Evolutionary conservation across 139 green algal genomes (phyloP), one percentile per base, ranked within the genome.

Genomic region (Eudorina sp.): DNA sequence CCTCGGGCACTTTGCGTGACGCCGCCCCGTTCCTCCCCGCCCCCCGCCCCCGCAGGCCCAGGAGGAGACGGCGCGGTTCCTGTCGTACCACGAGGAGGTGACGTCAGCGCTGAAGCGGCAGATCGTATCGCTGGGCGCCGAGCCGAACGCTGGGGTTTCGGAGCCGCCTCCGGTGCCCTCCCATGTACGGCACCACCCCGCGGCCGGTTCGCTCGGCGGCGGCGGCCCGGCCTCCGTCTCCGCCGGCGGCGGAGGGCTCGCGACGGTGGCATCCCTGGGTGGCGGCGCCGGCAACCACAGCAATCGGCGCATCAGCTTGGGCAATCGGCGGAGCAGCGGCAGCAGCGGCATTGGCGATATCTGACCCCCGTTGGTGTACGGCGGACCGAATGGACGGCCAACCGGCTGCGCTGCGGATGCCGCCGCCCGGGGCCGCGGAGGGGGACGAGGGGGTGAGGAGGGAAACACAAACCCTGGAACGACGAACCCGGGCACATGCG

Each of bases 51-150:
- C 31, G 0, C 60, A 86, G 80, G 41, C 64, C 21, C 81, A 87
- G 34, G 81, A 87, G 40, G 81, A 87, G 43, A 48, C 64, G 45
- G 45, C 31, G 3, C 62, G 81, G 7, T 4, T n/a, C 2, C 9
- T 87, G 45, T 34, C 64, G 21, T 87, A 78, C 43, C 21, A 68
- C 45, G 81, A 87, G 62, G 81, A 87, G 46, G 64, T 68, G 11
- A 21, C 53, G 9, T n/a, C 64, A 6, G 45, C 45, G 21, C 81
- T 87, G n/a, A 25, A 11, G 43, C 64, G 66, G 45, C 81, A 87
- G 81, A 27, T 87, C 34, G 27, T 2, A 14, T 62, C 45, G 29
- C 81, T 87, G 62, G 66, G 46, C 34, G 81, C 45, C 14, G 81
- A 87, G 62, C 81, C 81, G 25, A n/a, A 21, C 21, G 45, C 31